Base-by-base conservation (phyloP, 1,284 basidiomycete genomes). In the Leccinum insolens region DNA sequence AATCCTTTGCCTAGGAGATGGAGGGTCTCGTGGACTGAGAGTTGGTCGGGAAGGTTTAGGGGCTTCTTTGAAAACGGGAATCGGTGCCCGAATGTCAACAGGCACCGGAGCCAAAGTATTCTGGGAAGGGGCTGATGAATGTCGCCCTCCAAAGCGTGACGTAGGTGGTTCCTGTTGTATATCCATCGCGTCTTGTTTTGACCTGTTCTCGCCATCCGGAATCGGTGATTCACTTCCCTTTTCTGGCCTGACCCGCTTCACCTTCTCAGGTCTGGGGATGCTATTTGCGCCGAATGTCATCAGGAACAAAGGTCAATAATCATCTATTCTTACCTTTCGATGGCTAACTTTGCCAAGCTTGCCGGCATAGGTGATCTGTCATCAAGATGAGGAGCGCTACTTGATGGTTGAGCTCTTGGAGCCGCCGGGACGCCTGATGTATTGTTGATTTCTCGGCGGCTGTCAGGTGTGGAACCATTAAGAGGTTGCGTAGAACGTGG, bases 181-280 rank as follows among this genome's bases (percentile, higher is more conserved):
- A 49, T 83, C 80, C 84, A 85, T 85, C 0, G 68, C 63, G 59
- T 83, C 82, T 4, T 72, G 67, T 63, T 74, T 74, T 25, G 61
- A 41, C 39, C 72, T 75, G 61, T 61, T 65, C 12, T 81, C 80
- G 61, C 70, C 68, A 59, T 81, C 72, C 15, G 80, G 80, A 46
- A 80, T 82, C 3, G 84, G 81, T 34, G 83, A 83, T 68, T 81
- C 81, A n/a, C 74, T 79, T 66, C 80, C 82, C 49, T 79, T 77
- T 57, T 91, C 90, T 20, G 84, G 82, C 60, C 90, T 82, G 17
- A 92, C 83, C 68, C 92, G 83, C 76, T 87, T 91, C 64, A 94
- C 89, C 44, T 92, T 90, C 74, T 92, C 89, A 17, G 92, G 92
- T 61, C 91, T 82, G 15, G 90, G 91, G 65, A 93, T 85, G 72